These are phyloP conservation scores for Nemania bipapillata DNA, from an alignment of 2,329 filamentous ascomycete species.

Conservation along the genomic window DNA sequence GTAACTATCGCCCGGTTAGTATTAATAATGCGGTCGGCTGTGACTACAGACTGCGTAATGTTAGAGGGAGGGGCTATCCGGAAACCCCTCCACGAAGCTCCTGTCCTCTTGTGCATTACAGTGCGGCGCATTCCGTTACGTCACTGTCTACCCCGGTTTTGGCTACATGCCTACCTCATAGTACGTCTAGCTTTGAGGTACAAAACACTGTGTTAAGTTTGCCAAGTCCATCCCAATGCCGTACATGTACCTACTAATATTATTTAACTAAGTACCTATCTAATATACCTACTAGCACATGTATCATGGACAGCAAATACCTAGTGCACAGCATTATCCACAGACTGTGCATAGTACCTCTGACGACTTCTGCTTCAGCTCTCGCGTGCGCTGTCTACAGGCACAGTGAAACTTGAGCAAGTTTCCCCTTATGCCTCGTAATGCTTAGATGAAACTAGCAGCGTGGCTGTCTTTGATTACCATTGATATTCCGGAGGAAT, in stretches of 20 bases:
- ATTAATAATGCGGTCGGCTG: constrained; percentile 38
- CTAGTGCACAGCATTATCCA: constrained; percentile 4
- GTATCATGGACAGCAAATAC: not conserved
- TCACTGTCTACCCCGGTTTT: not conserved
- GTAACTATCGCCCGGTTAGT: too few relatives aligned
- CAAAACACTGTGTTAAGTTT: too few relatives aligned
- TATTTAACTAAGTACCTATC: too few relatives aligned
- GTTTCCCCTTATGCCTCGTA: constrained; percentile 37
- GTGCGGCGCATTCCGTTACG: constrained; percentile 42
- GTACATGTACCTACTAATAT: too few relatives aligned
- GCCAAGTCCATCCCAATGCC: too few relatives aligned
- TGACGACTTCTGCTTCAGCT: constrained; percentile 36
- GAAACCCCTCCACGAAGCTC: constrained; percentile 14
- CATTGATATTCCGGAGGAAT: constrained; percentile 16
- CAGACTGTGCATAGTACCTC: constrained; percentile 31
- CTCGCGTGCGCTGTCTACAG: constrained; percentile 37
- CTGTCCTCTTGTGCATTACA: constrained; percentile 39
- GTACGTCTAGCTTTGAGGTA: too few relatives aligned
- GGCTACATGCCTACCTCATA: too few relatives aligned
- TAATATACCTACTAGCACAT: not conserved
- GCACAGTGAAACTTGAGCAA: constrained; percentile 46
- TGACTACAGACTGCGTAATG: constrained; percentile 7
- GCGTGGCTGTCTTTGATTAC: not conserved
- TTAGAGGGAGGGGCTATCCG: not conserved
- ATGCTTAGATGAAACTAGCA: constrained; percentile 40